Base-by-base conservation (phyloP, 2,329 filamentous ascomycete species). In the Penicillium sp. region DNA sequence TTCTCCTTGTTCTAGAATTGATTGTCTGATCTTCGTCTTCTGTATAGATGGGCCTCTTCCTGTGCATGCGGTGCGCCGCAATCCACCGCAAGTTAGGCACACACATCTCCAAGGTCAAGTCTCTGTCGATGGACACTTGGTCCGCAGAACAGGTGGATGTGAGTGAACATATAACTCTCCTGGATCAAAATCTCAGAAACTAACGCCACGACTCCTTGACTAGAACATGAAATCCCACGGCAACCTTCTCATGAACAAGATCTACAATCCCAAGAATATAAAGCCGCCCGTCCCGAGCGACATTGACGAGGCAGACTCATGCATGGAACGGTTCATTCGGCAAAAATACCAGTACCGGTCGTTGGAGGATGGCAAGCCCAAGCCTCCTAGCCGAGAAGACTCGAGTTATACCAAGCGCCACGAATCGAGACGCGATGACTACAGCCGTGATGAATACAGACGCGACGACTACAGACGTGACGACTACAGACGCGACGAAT, bases 111-210 rank as follows among this genome's bases (percentile, higher is more conserved):
- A 99, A 99, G 76, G 92, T 99, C 80, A 99, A 99, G 78, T 98
- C 93, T 37, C 78, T 99, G 78, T 98, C 90, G 75, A 98, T 99
- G 93, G 95, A 99, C 77, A 95, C 89, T 66, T 99, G 95, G 95
- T 88, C 90, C 49, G 88, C 89, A 70, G 95, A 98, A 60, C 95
- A 99, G 78, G 93, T 99, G 62, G 95, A 99, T 78, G 93, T 96
- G 81, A 77, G 85, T 77, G 21, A 29, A 37, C 26, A 16, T 11
- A 21, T 21, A 7, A 50, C 2, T 19, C 31, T 13, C 35, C 5
- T 3, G 19, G 19, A 23, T 21, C n/a, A 9, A 51, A 16, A 21
- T 29, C 37, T 10, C 3, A 8, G 23, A 8, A 29, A 53, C 42
- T 50, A 25, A 53, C 50, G 31, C 31, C 86, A 69, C 21, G 27